Base-by-base conservation (phyloP, 2,329 filamentous ascomycete genomes). In the Ophioceras dolichostomum region DNA sequence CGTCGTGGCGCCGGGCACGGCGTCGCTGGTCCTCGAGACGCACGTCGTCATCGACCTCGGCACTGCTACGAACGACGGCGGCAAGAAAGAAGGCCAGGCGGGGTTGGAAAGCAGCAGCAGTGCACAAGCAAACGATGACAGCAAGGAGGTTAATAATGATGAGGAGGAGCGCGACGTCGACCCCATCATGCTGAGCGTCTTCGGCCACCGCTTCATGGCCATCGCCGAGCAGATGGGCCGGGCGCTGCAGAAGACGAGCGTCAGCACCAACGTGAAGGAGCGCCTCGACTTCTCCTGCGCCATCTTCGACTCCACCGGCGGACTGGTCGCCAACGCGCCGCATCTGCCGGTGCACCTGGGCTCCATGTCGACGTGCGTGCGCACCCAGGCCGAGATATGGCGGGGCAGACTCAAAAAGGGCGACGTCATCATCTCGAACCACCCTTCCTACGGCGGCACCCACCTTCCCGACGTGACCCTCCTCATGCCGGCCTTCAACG, bases 391-490 rank as follows among this genome's bases (percentile, higher is more conserved):
- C 20, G 32, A 35, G 18, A 33, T 36, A 64, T 83, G 79, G 78
- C 65, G 71, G 46, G 77, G 76, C 8, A 81, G 79, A 45, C 57
- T 85, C 32, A 79, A 80, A 47, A 72, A 67, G 36, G 80, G 80
- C n/a, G 80, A 85, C 53, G 79, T 84, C 0, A 65, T 85, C 10
- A 75, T 83, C 2, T 79, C 77, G 2, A 85, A 85, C 45, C 80
- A 84, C 50, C 80, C 80, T 4, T 79, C 80, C 61, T 83, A 72
- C 47, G 80, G 80, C 24, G 80, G 80, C 31, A 85, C 80, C 0
- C 80, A 84, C 60, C 58, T 84, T 26, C 79, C 79, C 7, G 79
- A 84, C 50, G 80, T 84, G 43, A 84, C 79, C 0, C 76, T 82
- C 36, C 73, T 82, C 40, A 83, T 78, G 0, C 79, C 79, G 0